Evolutionary conservation across 202 grass and related monocot genomes (phyloP).

Genomic region (Setaria viridis): DNA sequence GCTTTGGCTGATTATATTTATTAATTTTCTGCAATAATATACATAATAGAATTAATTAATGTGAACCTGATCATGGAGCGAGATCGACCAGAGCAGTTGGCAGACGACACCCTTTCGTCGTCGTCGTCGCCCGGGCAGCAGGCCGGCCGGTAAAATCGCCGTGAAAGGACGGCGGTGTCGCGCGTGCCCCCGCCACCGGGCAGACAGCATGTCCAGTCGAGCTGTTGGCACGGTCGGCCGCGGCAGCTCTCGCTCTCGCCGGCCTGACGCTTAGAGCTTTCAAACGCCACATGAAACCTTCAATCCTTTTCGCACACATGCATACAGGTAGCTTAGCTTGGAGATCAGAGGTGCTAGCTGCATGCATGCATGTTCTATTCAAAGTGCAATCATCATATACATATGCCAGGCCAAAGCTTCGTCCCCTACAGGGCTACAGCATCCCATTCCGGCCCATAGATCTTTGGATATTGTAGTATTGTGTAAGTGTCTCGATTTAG

Average conservation of each 20-base stretch:
- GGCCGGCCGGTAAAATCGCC: conserved; percentile 21
- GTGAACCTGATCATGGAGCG: conserved; percentile 26
- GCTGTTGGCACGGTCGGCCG: conserved; percentile 40
- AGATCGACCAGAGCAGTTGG: conserved; percentile 1
- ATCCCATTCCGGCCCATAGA: too few relatives aligned
- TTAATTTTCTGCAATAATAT: not conserved
- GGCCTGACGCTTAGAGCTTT: conserved; percentile 26
- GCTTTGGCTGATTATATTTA: not conserved
- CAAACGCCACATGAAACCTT: conserved; percentile 48
- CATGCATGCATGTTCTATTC: not conserved
- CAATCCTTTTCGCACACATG: conserved; percentile 2
- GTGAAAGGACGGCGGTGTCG: conserved; percentile 42
- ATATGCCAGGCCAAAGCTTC: not conserved
- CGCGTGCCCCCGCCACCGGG: conserved; percentile 32
- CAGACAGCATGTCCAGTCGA: conserved; percentile 37
- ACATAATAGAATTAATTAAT: not conserved
- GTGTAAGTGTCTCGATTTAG: too few relatives aligned
- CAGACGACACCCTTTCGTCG: not conserved
- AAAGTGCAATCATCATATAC: not conserved
- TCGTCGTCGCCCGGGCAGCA: not conserved
- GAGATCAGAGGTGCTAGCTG: not conserved
- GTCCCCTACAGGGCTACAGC: too few relatives aligned
- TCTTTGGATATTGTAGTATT: too few relatives aligned
- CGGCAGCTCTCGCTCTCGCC: not conserved
- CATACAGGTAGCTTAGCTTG: not conserved